Evolutionary conservation across 108 stramenopile genomes (phyloP).

Genomic region (Conticribra guillardii): DNA sequence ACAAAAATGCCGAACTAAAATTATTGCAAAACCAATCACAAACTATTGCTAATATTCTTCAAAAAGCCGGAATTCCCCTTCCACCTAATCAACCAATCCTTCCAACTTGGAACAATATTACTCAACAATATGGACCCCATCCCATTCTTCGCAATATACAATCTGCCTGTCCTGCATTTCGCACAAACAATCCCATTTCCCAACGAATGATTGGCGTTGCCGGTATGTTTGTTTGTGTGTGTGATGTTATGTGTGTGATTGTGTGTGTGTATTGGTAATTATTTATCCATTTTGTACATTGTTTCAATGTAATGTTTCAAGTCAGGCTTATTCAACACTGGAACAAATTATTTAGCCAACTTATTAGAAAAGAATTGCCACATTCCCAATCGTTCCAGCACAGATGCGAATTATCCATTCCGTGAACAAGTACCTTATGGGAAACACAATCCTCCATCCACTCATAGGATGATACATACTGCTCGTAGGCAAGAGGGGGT

Average conservation of each 20-base stretch:
- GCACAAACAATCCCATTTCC: conserved; percentile 28
- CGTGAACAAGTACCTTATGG: conserved; percentile 76
- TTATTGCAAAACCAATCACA: too few relatives aligned
- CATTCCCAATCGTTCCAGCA: conserved; percentile 54
- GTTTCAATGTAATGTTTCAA: too few relatives aligned
- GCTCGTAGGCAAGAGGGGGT: conserved; percentile 25
- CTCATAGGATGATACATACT: conserved; percentile 49
- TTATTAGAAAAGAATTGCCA: conserved; percentile 68
- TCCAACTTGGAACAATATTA: not conserved
- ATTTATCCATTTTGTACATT: too few relatives aligned
- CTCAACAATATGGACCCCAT: conserved; percentile 16
- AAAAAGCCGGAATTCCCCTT: conserved; percentile 5
- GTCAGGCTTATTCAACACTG: conserved; percentile 81
- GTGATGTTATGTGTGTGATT: too few relatives aligned
- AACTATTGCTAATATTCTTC: not conserved
- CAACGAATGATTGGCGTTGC: conserved; percentile 64
- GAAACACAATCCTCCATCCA: conserved; percentile 70
- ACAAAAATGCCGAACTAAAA: too few relatives aligned
- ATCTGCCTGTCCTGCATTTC: conserved; percentile 41
- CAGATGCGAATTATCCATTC: conserved; percentile 39
- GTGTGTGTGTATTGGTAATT: too few relatives aligned
- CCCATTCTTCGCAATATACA: conserved; percentile 42
- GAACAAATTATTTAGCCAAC: conserved; percentile 71
- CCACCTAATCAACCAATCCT: conserved; percentile 6
- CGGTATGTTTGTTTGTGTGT: too few relatives aligned